phyloP scores from a whole-genome alignment of 805 yeast genomes.

The Kodamaea neixiangensis region DNA sequence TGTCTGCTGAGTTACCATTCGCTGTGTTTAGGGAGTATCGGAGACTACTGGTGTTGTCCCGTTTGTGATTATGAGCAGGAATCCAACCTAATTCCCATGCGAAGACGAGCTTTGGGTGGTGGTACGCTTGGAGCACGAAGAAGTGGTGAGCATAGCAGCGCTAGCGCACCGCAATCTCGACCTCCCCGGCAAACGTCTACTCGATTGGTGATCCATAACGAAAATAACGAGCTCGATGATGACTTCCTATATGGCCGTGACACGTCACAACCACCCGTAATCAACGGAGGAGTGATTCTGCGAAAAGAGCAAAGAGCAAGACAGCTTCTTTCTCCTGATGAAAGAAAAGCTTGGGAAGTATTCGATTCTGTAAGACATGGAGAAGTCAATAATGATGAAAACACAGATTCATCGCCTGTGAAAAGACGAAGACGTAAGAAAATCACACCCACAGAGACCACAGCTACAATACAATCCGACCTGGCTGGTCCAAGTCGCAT shows the following conservation, averaged over 20 bases:
- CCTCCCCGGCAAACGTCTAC: neutral
- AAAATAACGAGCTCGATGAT: constrained; percentile 32
- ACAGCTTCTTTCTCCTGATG: constrained; percentile 34
- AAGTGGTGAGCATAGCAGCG: neutral
- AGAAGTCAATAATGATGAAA: neutral
- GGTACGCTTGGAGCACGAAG: neutral
- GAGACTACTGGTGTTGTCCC: constrained; percentile 49
- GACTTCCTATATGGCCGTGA: constrained; percentile 24
- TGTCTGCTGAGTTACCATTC: constrained; percentile 8
- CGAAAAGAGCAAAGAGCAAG: constrained; percentile 34
- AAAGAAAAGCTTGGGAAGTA: constrained; percentile 37
- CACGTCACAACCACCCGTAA: neutral
- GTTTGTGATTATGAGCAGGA: constrained; percentile 47
- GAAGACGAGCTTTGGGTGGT: neutral
- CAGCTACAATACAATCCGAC: neutral
- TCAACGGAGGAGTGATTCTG: constrained; percentile 41
- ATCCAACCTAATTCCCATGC: neutral
- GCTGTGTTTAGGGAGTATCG: constrained; percentile 3
- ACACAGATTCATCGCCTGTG: neutral
- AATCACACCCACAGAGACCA: constrained; percentile 11
- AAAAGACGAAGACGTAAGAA: constrained; percentile 20
- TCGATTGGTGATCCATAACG: constrained; percentile 26
- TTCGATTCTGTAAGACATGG: constrained; percentile 31
- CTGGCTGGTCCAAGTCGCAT: constrained; percentile 11
- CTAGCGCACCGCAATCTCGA: neutral